phyloP scores from a whole-genome alignment of 1,284 basidiomycete genomes.

The Caloboletus firmus region DNA sequence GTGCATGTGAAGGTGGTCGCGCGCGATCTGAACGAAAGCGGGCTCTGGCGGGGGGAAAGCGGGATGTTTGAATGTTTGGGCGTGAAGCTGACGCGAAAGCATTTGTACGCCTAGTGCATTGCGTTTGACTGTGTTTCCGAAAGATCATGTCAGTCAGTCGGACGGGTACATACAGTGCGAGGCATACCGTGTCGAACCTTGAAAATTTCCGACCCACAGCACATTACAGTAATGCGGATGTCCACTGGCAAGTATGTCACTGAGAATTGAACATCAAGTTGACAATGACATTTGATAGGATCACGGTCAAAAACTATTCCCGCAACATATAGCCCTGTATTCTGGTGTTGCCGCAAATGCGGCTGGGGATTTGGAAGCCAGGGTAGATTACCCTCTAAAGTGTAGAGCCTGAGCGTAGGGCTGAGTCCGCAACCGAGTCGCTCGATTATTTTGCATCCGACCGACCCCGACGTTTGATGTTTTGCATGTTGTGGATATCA shows the following conservation, averaged over 20 bases:
- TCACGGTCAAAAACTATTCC: background rate
- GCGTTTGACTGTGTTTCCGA: constrained; percentile 50
- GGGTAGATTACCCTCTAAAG: background rate
- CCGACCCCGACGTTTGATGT: background rate
- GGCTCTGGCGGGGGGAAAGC: constrained; percentile 64
- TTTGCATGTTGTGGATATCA: background rate
- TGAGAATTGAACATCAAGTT: background rate
- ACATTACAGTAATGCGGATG: too few species aligned
- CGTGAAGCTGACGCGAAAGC: constrained; percentile 76
- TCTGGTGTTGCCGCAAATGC: too few species aligned
- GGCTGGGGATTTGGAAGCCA: background rate
- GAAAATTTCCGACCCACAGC: too few species aligned
- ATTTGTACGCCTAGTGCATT: constrained; percentile 94
- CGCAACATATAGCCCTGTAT: background rate
- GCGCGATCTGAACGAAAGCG: constrained; percentile 72
- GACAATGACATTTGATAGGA: background rate
- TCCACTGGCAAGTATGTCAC: background rate
- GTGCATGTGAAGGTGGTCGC: constrained; percentile 77
- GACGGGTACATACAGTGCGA: background rate
- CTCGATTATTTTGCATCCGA: background rate
- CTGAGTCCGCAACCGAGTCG: background rate
- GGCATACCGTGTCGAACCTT: constrained; percentile 12
- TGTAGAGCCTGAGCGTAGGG: background rate
- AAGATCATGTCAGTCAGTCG: background rate
- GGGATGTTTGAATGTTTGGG: constrained; percentile 80